These are phyloP conservation scores for Coffea eugenioides DNA, from an alignment of 257 asterid species.

Conservation along the genomic window DNA sequence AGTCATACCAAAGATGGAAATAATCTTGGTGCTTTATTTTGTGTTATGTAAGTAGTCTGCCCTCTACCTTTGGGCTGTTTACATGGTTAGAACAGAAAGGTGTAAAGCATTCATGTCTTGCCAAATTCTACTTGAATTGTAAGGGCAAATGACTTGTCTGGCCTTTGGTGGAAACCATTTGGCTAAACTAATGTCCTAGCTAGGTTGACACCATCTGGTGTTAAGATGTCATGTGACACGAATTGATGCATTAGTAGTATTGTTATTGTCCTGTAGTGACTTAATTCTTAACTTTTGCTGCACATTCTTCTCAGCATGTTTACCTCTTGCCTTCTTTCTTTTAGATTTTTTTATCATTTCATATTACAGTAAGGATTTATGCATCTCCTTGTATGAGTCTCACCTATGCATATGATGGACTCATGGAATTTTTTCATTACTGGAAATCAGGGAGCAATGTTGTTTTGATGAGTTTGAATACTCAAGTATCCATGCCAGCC, in stretches of 20 bases:
- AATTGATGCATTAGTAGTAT: background rate
- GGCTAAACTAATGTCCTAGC: background rate
- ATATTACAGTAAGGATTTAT: background rate
- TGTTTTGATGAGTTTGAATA: background rate
- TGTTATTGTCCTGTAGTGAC: background rate
- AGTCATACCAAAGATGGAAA: too few species aligned
- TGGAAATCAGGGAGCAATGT: background rate
- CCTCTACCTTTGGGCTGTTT: background rate
- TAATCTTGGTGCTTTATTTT: background rate
- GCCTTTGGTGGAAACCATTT: background rate
- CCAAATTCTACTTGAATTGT: background rate
- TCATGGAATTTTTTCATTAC: background rate
- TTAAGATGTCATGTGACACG: background rate
- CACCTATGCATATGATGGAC: background rate
- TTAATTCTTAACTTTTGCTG: background rate
- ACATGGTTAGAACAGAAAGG: background rate
- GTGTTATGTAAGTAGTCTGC: background rate
- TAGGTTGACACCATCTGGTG: background rate
- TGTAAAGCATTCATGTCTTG: background rate
- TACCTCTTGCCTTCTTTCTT: background rate
- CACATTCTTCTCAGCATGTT: background rate
- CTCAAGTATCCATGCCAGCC: background rate
- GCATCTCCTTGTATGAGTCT: background rate
- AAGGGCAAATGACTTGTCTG: background rate
- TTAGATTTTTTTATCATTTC: background rate